Conservation (phyloP, 2,329 filamentous ascomycete genomes). For the Neonectria hederae region DNA sequence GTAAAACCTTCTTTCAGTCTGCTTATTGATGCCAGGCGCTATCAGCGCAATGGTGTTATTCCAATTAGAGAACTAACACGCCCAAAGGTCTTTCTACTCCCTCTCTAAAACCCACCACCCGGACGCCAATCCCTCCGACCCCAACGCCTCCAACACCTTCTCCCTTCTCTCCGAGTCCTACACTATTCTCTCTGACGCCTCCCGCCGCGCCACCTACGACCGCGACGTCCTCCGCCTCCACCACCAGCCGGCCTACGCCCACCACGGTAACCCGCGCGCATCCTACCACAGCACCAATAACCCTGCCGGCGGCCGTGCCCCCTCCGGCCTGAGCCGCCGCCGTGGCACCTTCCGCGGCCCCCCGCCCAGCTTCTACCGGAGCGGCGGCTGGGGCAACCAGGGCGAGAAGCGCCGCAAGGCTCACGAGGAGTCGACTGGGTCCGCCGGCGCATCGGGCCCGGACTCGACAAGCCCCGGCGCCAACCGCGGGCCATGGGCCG, state of each 20-base stretch:
- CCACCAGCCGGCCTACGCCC: slow-evolving; percentile 44
- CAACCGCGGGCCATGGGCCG: slow-evolving; percentile 36
- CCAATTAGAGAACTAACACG: neutral
- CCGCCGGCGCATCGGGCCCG: slow-evolving; percentile 17
- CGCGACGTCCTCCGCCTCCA: slow-evolving; percentile 65
- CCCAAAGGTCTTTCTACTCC: slow-evolving; percentile 77
- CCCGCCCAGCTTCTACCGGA: slow-evolving; percentile 87
- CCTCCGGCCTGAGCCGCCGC: slow-evolving; percentile 82
- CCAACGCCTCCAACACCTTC: slow-evolving; percentile 77
- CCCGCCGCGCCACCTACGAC: slow-evolving; percentile 85
- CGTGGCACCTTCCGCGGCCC: slow-evolving; percentile 83
- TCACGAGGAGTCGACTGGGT: slow-evolving; percentile 54
- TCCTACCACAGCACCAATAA: slow-evolving; percentile 69
- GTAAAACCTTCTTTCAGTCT: neutral
- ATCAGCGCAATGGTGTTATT: neutral
- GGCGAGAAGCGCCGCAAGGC: slow-evolving; percentile 65
- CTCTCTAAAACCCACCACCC: slow-evolving; percentile 94
- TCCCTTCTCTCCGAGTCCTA: slow-evolving; percentile 87
- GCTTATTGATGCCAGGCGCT: neutral
- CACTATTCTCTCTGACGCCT: slow-evolving; percentile 74
- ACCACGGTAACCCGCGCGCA: slow-evolving; percentile 47
- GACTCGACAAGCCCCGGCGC: neutral
- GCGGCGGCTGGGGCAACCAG: slow-evolving; percentile 79
- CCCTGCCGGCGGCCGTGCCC: slow-evolving; percentile 78
- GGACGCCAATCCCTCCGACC: slow-evolving; percentile 84